Base-by-base conservation (phyloP, 1,284 basidiomycete genomes). In the Ganoderma lucidum region DNA sequence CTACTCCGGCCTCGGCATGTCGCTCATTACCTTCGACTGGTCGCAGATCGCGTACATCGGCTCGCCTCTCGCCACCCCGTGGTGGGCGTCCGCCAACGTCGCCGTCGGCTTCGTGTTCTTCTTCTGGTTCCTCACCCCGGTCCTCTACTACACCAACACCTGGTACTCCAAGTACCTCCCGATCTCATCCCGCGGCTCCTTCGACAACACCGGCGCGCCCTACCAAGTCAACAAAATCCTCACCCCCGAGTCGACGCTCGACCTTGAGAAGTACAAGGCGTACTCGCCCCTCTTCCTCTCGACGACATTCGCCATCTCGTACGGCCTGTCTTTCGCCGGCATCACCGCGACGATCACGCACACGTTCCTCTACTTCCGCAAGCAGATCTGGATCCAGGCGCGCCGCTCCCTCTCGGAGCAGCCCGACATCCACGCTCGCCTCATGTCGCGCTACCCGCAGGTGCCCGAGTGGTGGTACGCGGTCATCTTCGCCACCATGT, bases 1-100 rank as follows among this genome's bases (percentile, higher is more conserved):
- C 23, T 84, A 83, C 69, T 85, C 84, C 41, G 94, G 94, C 35
- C 82, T 96, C 69, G 96, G 96, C 3, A 93, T 98, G 90, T 85
- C 81, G 3, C 75, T 82, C 63, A 76, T 82, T 35, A 83, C 83
- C 41, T 81, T 84, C 65, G 83, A 85, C 73, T 83, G 83, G 83
- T 61, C 70, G 23, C 67, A 80, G 70, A 77, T 78, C 45, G 74
- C 77, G 44, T 79, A 75, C 70, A 78, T 78, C 59, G 78, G 78
- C 15, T 80, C 78, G 4, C 78, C 78, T 2, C 76, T 80, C 30
- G 78, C 78, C 4, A 76, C 78, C 6, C 78, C 78, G 0, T 79
- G 78, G 78, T 80, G 78, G 78, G 78, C 78, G 3, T 71, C 75
- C 23, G 78, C 75, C 14, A 79, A 79, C 71, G 78, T 80, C 64